Evolutionary conservation across 192 early-diverging fungal species (phyloP).

Genomic region (Radiomyces spectabilis): DNA sequence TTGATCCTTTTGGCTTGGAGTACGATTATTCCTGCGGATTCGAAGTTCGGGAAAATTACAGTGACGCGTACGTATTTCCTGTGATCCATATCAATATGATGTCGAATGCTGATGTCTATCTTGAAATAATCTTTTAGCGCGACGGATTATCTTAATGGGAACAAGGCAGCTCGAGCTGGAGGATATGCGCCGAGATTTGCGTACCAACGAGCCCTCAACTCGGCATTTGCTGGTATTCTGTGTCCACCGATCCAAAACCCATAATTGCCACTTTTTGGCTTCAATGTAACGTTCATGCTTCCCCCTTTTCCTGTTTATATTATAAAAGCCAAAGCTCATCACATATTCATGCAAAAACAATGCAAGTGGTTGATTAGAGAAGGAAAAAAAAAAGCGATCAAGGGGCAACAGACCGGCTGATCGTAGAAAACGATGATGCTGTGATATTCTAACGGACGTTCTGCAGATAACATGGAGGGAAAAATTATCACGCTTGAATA

Average conservation of each 20-base stretch:
- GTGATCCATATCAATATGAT: neutral
- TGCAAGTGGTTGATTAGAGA: neutral
- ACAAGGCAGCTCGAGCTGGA: slow-evolving; percentile 29
- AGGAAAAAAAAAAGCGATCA: neutral
- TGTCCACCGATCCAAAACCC: slow-evolving; percentile 5
- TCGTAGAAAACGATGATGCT: no score
- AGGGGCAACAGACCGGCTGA: no score
- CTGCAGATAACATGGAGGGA: no score
- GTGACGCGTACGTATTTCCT: slow-evolving; percentile 41
- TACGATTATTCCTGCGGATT: slow-evolving; percentile 34
- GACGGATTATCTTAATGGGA: slow-evolving; percentile 22
- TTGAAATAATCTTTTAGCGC: slow-evolving; percentile 13
- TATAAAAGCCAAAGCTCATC: no score
- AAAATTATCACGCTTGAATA: no score
- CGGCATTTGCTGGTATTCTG: slow-evolving; percentile 13
- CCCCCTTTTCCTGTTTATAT: no score
- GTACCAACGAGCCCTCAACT: slow-evolving; percentile 27
- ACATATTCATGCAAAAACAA: no score
- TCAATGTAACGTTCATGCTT: no score
- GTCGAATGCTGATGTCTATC: no score
- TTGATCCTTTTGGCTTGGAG: slow-evolving; percentile 47
- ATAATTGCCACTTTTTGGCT: no score
- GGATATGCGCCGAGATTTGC: slow-evolving; percentile 36
- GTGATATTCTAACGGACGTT: no score
- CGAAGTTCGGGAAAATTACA: slow-evolving; percentile 29